These are phyloP conservation scores for Eutypa lata DNA, from an alignment of 2,329 filamentous ascomycete genomes.

Conservation along the genomic window DNA sequence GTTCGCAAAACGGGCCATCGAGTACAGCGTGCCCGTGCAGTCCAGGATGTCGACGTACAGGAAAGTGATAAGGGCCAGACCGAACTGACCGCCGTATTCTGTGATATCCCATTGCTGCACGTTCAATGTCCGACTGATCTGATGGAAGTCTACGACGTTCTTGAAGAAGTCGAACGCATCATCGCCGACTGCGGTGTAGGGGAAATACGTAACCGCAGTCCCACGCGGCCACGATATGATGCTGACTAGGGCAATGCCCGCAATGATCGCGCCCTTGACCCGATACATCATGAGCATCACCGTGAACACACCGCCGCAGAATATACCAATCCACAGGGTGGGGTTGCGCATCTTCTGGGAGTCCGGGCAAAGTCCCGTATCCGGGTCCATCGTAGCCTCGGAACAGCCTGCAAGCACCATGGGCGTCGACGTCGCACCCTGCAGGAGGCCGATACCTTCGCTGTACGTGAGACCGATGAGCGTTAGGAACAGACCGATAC, in stretches of 20 bases:
- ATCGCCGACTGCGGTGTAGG: conserved; percentile 66
- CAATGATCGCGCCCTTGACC: conserved; percentile 82
- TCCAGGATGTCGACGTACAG: conserved; percentile 89
- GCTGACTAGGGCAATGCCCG: conserved; percentile 77
- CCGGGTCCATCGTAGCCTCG: conserved; percentile 34
- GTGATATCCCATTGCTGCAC: conserved; percentile 73
- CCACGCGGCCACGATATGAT: conserved; percentile 84
- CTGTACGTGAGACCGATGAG: conserved; percentile 75
- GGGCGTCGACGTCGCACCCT: conserved; percentile 65
- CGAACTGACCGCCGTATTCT: conserved; percentile 71
- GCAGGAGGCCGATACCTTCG: conserved; percentile 77
- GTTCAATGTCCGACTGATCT: conserved; percentile 65
- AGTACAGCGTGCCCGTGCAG: conserved; percentile 81
- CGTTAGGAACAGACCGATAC: conserved; percentile 80
- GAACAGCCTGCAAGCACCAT: conserved; percentile 72
- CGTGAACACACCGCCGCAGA: conserved; percentile 79
- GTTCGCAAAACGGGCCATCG: conserved; percentile 81
- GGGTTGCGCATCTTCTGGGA: conserved; percentile 76
- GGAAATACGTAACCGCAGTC: conserved; percentile 78
- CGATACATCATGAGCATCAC: conserved; percentile 80
- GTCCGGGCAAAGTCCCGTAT: conserved; percentile 57
- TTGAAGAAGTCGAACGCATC: conserved; percentile 82
- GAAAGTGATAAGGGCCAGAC: conserved; percentile 81
- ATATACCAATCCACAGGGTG: conserved; percentile 84
- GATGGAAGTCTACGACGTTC: conserved; percentile 80